Evolutionary conservation across 805 yeast genomes (phyloP), one percentile per base, ranked within the genome.

Genomic region (Metschnikowia santaceciliae): DNA sequence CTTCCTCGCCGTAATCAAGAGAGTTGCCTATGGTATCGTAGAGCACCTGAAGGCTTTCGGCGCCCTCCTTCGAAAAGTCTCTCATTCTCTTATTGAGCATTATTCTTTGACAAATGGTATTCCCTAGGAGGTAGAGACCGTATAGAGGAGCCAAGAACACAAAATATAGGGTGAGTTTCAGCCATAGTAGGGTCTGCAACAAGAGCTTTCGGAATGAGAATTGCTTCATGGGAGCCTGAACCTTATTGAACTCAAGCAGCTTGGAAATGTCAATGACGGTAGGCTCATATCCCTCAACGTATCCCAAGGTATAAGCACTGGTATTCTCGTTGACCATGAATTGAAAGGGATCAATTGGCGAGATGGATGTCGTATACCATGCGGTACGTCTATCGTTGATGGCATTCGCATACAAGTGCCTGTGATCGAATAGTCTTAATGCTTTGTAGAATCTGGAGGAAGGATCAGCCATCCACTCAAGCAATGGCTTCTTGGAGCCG

Each of bases 341-440:
- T 17, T 70, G 64, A 61, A 83, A 84, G 0, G 90, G 90, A 58
- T 86, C 89, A 35, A 72, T 67, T 26, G 67, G 59, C 0, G 86
- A 79, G 34, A 86, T 86, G 4, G 88, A 88, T 0, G 95, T 76
- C 2, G 95, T 88, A 80, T 87, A 88, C 85, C 88, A 90, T 14
- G 88, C 79, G 3, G 95, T 83, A 57, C 96, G 54, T 20, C 54
- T 47, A 20, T 56, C 59, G 26, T 56, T 56, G 50, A 54, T 56
- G 42, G 53, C 47, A 22, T 54, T 56, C 5, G 58, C 57, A 17
- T 54, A 54, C 42, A 56, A 33, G 11, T 55, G 38, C 14, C 54
- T 38, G 33, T 43, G 38, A 3, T 45, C 36, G n/a, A 54, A 54
- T 22, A 46, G 30, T 22, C 22, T 46, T 26, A 55, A 44, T 4